phyloP scores from a whole-genome alignment of 768 basidiomycete species.

The Strobilomyces dryophilus region DNA sequence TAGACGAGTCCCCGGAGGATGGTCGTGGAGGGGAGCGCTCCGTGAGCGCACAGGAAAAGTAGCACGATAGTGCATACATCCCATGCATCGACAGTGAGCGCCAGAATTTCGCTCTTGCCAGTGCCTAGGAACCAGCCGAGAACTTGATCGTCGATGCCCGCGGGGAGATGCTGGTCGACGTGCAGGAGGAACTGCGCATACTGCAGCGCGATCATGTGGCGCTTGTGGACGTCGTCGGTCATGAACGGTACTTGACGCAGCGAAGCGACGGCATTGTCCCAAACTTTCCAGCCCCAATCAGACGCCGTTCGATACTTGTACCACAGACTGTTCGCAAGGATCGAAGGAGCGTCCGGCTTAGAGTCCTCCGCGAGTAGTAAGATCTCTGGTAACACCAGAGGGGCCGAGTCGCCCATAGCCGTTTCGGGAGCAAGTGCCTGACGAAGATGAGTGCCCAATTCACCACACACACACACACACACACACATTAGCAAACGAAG shows the following conservation, averaged over 20 bases:
- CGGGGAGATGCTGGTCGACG: constrained; percentile 72
- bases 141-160: constrained; percentile 67
- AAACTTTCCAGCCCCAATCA: constrained; percentile 80
- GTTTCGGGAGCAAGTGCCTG: constrained; percentile 42
- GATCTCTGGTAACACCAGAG: constrained; percentile 54
- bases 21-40: constrained; percentile 68
- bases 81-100: constrained; percentile 62
- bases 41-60: constrained; percentile 59
- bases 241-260: constrained; percentile 64
- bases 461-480: not conserved
- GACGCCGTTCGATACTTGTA: constrained; percentile 70
- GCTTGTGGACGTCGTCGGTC: constrained; percentile 42
- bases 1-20: constrained; percentile 73
- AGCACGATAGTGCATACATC: constrained; percentile 58
- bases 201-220: constrained; percentile 52
- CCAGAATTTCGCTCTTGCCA: constrained; percentile 59
- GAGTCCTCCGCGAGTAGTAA: constrained; percentile 58
- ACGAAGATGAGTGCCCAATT: not conserved
- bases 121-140: constrained; percentile 68
- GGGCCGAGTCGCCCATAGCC: constrained; percentile 32
- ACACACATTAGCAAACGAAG: constrained; percentile 58
- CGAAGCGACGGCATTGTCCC: constrained; percentile 78
- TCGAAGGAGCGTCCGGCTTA: constrained; percentile 57
- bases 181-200: constrained; percentile 71
- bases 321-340: constrained; percentile 76